Evolutionary conservation across 2,329 filamentous ascomycete genomes (phyloP).

Genomic region (Hypoxylon sp.): DNA sequence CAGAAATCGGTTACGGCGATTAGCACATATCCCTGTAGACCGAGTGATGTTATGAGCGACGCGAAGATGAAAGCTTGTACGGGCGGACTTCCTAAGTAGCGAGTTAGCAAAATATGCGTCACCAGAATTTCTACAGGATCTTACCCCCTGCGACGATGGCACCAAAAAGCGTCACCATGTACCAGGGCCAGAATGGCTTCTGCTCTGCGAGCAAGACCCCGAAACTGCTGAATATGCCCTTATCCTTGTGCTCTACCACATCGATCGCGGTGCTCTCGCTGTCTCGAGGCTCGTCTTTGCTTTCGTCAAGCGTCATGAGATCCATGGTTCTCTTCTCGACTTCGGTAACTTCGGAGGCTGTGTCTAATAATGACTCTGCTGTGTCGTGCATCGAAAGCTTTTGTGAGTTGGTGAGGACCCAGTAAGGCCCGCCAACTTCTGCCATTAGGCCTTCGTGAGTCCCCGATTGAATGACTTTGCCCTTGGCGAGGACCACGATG

Average conservation of each 20-base stretch:
- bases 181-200: slow-evolving; percentile 43
- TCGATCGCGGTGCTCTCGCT: slow-evolving; percentile 23
- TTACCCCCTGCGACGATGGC: slow-evolving; percentile 49
- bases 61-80: slow-evolving; percentile 66
- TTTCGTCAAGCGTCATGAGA: slow-evolving; percentile 55
- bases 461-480: slow-evolving; percentile 75
- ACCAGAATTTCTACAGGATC: neutral
- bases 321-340: slow-evolving; percentile 51
- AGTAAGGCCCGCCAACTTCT: slow-evolving; percentile 69
- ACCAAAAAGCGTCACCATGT: slow-evolving; percentile 43
- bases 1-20: slow-evolving; percentile 60
- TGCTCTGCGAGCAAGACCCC: slow-evolving; percentile 43
- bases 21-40: slow-evolving; percentile 39
- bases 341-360: slow-evolving; percentile 43
- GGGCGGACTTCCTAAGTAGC: slow-evolving; percentile 52
- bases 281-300: slow-evolving; percentile 39
- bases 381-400: slow-evolving; percentile 60
- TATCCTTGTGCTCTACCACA: slow-evolving; percentile 30
- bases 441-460: slow-evolving; percentile 76
- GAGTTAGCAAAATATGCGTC: neutral
- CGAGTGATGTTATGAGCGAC: slow-evolving; percentile 54
- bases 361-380: slow-evolving; percentile 43
- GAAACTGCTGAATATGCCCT: slow-evolving; percentile 42
- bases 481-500: slow-evolving; percentile 59
- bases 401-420: slow-evolving; percentile 70